Evolutionary conservation across 129 eudicot species (phyloP), one percentile per base, ranked within the genome.

Genomic region (Smallanthus sonchifolius): DNA sequence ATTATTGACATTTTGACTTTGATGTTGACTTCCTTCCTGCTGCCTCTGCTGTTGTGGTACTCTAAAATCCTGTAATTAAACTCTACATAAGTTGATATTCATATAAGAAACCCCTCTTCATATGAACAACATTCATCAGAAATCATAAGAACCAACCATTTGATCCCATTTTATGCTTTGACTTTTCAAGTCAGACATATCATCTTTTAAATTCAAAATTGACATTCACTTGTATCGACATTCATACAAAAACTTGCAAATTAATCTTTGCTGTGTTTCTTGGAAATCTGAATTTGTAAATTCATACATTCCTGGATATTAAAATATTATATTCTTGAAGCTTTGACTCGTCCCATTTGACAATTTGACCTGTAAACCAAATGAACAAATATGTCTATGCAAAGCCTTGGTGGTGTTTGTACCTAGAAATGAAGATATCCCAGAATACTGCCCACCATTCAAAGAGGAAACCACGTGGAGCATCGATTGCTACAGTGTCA

Each of bases 371-470:
- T 62, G 48, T 9, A 10, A 34, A 45, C 0, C 51, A 15, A 17
- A 69, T 38, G 35, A 38, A 60, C 3, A 20, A 73, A 7, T 0
- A 11, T 56, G 24, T 14, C n/a, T 16, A 38, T 20, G 59, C 84
- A 14, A 79, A 55, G 61, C 71, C 86, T 68, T 79, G 83, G 67
- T 83, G 74, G 32, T 67, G 65, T 51, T 75, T 65, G 85, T 85
- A 75, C 83, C 94, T 75, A 61, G 86, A 84, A 72, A 88, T 76
- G 60, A 85, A 88, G 11, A 82, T 78, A 64, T 82, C 92, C 92
- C 91, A 84, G 56, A 87, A 84, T 6, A 87, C 82, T 0, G 91
- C 65, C 88, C 92, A 87, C 89, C 92, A 87, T 78, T 87, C 89
- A 28, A 76, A 84, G 37, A 87, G 79, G 78, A 87, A 87, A 10